Percentiles rank a stretch among this genome's conserved stretches.
Evolutionary conservation across 176 grass and related monocot genomes (phyloP).

Genomic region (Eragrostis nindensis): DNA sequence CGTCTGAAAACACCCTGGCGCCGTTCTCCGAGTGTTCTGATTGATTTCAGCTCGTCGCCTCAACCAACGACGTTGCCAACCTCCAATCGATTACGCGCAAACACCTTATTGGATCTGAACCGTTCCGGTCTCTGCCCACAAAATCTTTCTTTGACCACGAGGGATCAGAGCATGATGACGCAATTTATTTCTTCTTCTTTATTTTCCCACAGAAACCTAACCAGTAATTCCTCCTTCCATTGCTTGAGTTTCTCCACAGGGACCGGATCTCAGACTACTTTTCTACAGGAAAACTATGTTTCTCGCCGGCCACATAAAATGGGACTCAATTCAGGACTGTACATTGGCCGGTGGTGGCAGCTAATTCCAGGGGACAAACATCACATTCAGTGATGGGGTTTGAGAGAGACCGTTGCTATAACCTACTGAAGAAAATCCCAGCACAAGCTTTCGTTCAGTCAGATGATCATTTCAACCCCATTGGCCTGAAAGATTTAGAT

Average conservation of each 20-base stretch:
- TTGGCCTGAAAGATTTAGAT: slow-evolving; percentile 33
- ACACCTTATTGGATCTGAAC: slow-evolving; percentile 10
- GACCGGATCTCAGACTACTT: neutral
- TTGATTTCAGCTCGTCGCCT: neutral
- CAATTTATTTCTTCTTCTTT: neutral
- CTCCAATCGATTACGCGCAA: neutral
- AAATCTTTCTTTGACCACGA: slow-evolving; percentile 48
- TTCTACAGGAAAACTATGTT: slow-evolving; percentile 13
- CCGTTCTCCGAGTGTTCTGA: slow-evolving; percentile 25
- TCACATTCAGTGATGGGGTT: slow-evolving; percentile 43
- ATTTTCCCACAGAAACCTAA: neutral
- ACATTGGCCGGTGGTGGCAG: slow-evolving; percentile 25
- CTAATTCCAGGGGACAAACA: slow-evolving; percentile 38
- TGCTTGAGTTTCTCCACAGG: neutral
- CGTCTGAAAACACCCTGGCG: slow-evolving; percentile 31
- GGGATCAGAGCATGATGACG: neutral
- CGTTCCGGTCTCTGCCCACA: neutral
- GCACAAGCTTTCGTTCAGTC: slow-evolving; percentile 40
- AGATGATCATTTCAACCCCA: slow-evolving; percentile 7
- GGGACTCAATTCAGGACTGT: neutral
- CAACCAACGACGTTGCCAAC: slow-evolving; percentile 30
- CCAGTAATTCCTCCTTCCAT: neutral
- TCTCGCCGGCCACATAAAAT: neutral
- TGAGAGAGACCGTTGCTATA: slow-evolving; percentile 38
- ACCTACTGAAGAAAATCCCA: slow-evolving; percentile 23